Percentiles rank a stretch among this genome's conserved stretches.
Evolutionary conservation across 805 yeast species (phyloP).

Genomic region (Candida ipomoeae): DNA sequence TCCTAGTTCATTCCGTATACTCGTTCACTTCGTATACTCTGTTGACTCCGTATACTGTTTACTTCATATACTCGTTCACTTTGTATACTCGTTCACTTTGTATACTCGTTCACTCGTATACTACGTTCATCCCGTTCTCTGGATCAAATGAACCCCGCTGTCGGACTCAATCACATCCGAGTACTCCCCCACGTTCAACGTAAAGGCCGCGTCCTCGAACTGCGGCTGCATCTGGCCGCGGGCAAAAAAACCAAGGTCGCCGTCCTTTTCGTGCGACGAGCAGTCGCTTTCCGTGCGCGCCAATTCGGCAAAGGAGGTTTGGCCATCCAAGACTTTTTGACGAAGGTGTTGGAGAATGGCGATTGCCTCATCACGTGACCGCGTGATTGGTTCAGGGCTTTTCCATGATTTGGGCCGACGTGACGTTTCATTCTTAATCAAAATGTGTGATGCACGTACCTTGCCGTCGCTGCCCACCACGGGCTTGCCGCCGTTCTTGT

Average conservation of each 20-base stretch:
- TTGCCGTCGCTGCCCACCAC: conserved; percentile 43
- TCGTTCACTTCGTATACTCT: too few species aligned
- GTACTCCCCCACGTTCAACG: conserved; percentile 73
- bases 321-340: conserved; percentile 59
- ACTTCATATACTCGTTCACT: too few species aligned
- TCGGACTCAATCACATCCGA: conserved; percentile 83
- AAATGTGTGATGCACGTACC: conserved; percentile 75
- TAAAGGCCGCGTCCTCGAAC: conserved; percentile 86
- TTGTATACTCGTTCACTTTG: too few species aligned
- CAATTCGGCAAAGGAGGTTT: conserved; percentile 59
- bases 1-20: too few species aligned
- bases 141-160: conserved; percentile 86
- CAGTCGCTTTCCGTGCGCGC: conserved; percentile 88
- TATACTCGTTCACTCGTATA: too few species aligned
- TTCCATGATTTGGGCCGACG: conserved; percentile 94
- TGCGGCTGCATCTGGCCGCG: conserved; percentile 93
- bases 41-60: too few species aligned
- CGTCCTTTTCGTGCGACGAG: conserved; percentile 78
- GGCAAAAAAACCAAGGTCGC: conserved; percentile 87
- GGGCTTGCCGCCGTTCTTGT: conserved; percentile 27
- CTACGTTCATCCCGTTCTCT: conserved; percentile 60
- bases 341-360: conserved; percentile 56
- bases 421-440: conserved; percentile 77
- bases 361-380: conserved; percentile 79
- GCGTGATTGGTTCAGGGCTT: conserved; percentile 62